Conservation (phyloP, 176 grass and related monocot species). For the Lolium perenne region DNA sequence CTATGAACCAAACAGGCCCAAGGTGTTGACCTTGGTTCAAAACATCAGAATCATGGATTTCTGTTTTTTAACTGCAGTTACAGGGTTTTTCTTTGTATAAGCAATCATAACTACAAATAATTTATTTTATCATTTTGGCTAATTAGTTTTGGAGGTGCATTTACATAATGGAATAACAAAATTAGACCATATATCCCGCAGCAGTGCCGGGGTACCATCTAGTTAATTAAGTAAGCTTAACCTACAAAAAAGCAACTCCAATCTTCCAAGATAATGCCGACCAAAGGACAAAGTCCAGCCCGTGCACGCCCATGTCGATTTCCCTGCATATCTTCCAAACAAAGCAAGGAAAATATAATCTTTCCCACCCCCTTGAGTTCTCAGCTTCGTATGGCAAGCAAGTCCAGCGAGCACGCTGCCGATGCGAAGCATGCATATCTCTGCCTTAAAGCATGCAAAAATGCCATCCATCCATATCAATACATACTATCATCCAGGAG, state of each 20-base stretch:
- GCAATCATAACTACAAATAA: no score
- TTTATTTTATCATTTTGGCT: no score
- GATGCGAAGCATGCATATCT: not conserved
- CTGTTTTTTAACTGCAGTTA: no score
- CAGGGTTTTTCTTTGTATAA: no score
- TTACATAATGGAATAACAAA: no score
- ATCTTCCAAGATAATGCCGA: not conserved
- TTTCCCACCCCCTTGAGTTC: not conserved
- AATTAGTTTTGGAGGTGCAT: no score
- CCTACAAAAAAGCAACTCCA: not conserved
- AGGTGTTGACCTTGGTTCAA: no score
- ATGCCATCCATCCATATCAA: slow-evolving; percentile 16
- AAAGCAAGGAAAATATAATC: slow-evolving; percentile 25
- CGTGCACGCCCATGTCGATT: not conserved
- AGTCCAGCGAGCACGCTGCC: not conserved
- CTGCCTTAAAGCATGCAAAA: slow-evolving; percentile 54
- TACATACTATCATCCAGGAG: slow-evolving; percentile 36
- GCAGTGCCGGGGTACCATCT: no score
- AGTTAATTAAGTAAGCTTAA: slow-evolving; percentile 11
- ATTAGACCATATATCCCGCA: no score
- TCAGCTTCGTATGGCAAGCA: slow-evolving; percentile 8
- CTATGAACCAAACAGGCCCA: no score
- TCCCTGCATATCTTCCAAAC: slow-evolving; percentile 17
- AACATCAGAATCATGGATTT: no score
- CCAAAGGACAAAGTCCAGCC: not conserved